Evolutionary conservation across 1,284 basidiomycete species (phyloP), one percentile per base, ranked within the genome.

Genomic region (Porogramme epimiltina): DNA sequence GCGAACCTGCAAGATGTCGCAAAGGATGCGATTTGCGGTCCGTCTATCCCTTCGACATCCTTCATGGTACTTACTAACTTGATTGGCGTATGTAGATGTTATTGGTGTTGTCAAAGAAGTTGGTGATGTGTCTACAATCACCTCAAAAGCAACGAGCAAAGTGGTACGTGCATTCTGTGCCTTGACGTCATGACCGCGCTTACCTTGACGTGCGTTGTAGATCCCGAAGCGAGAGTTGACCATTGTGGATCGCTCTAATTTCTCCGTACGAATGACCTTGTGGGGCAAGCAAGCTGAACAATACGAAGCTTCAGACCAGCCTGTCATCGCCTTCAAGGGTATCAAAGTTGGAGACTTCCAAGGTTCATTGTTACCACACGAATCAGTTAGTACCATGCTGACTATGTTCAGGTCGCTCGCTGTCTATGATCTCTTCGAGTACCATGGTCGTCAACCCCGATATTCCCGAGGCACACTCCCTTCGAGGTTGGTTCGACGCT

Each of bases 211-310:
- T 54, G 4, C 23, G 22, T 31, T 11, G 6, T 23, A 95, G 88
- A 81, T 93, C 56, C 77, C 81, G 40, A 98, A 98, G 71, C 87
- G 95, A 53, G 95, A 98, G 48, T 73, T 98, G 42, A 88, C 83
- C 1, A 74, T 99, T 16, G 94, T 95, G 15, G 97, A 99, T 68
- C 84, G 84, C 56, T 89, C 92, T 9, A 81, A 81, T 26, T 93
- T 79, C 68, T 85, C 86, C 28, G 87, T 96, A 33, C 84, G 92
- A 25, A 70, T 98, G 59, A 99, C 97, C 2, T 76, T 99, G 5
- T 99, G 97, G 96, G 97, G 96, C 25, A 95, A 92, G 69, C 89
- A 92, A 67, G 97, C 96, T 1, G 95, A 98, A 67, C 81, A 81
- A 42, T 99, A 89, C 67, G 70, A 70, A 3, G 69, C 72, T 15